phyloP scores from a whole-genome alignment of 257 asterid species.

The Asclepias syriaca region DNA sequence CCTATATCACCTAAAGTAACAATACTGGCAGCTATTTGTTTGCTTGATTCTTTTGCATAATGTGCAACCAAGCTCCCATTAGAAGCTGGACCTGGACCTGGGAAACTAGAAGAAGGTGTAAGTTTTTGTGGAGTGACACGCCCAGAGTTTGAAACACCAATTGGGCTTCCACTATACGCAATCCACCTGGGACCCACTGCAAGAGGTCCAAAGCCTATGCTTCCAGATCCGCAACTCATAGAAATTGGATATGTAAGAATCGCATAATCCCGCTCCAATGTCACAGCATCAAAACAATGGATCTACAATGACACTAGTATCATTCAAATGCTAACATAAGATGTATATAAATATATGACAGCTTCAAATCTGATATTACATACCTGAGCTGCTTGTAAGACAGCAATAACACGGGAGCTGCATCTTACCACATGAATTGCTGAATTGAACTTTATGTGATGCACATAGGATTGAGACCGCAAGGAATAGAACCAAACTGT shows the following conservation, averaged over 20 bases:
- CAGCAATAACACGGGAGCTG: conserved; percentile 74
- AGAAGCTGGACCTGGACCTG: conserved; percentile 41
- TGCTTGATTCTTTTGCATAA: conserved; percentile 94
- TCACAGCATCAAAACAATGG: conserved; percentile 74
- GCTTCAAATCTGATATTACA: conserved; percentile 10
- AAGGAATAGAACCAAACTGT: conserved; percentile 85
- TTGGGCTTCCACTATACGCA: conserved; percentile 88
- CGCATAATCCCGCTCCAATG: conserved; percentile 67
- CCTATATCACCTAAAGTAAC: conserved; percentile 89
- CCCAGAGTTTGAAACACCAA: conserved; percentile 51
- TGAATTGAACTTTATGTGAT: conserved; percentile 73
- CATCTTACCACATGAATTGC: conserved; percentile 76
- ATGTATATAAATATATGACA: neutral
- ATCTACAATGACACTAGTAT: conserved; percentile 37
- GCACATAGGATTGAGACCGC: conserved; percentile 73
- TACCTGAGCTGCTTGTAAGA: conserved; percentile 89
- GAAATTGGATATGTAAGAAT: conserved; percentile 82
- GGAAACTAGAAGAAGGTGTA: conserved; percentile 48
- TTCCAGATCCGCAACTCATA: conserved; percentile 46
- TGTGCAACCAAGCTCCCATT: conserved; percentile 90
- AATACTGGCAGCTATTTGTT: conserved; percentile 89
- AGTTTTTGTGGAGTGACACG: conserved; percentile 82
- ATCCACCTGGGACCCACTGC: conserved; percentile 95
- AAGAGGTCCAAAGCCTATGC: conserved; percentile 80
- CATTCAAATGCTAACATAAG: conserved; percentile 9